phyloP scores from a whole-genome alignment of 225 moss, liverwort and hornwort genomes.

The Neckera pumila region DNA sequence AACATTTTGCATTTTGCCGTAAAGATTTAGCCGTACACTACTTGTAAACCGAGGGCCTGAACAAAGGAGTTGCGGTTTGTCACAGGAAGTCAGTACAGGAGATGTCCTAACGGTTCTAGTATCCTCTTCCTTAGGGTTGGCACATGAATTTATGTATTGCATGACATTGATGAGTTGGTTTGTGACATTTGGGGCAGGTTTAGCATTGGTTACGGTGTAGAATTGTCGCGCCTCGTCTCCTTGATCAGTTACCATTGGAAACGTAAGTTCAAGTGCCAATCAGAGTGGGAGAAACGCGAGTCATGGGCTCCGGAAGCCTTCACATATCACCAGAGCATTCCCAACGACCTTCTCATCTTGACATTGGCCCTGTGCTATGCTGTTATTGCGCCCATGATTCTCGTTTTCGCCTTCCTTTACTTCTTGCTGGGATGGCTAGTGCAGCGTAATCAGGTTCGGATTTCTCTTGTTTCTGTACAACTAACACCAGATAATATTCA shows the following conservation, averaged over 20 bases:
- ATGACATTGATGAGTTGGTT: background rate
- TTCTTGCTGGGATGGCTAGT: constrained; percentile 78
- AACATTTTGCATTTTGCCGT: too few relatives aligned
- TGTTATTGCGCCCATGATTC: constrained; percentile 78
- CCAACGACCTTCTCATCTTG: constrained; percentile 77
- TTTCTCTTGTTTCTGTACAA: background rate
- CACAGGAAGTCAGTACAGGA: background rate
- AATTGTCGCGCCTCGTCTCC: constrained; percentile 66
- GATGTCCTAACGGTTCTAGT: background rate
- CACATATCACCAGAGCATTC: constrained; percentile 50
- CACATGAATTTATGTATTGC: background rate
- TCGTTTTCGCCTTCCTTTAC: constrained; percentile 62
- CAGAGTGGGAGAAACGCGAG: constrained; percentile 60
- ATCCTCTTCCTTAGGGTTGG: background rate
- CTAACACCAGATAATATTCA: background rate
- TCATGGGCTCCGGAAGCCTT: constrained; percentile 83
- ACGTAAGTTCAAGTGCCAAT: constrained; percentile 56
- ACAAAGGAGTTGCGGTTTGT: background rate
- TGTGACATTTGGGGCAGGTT: constrained; percentile 1
- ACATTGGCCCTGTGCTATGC: constrained; percentile 65
- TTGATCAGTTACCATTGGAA: constrained; percentile 55
- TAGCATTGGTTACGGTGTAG: constrained; percentile 52
- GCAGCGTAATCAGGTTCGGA: constrained; percentile 71
- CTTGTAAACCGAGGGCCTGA: background rate
- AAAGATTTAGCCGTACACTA: background rate